Evolutionary conservation across 1,139 yeast genomes (phyloP), one percentile per base, ranked within the genome.

Genomic region (Zygosaccharomyces pseudobailii): DNA sequence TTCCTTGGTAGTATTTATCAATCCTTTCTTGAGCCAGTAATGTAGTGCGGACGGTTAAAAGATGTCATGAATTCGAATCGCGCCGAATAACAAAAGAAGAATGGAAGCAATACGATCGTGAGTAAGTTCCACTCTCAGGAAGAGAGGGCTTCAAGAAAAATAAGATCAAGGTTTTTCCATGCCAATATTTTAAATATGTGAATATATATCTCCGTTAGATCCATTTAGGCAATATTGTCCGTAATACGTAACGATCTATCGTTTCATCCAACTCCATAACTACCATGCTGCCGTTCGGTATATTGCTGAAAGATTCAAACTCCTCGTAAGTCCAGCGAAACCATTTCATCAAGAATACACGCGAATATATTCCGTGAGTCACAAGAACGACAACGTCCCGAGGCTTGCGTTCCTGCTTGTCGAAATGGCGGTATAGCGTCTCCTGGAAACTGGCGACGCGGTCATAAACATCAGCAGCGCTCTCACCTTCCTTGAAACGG

Each of bases 391-490:
- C 73, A 17, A 88, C 83, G 45, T 63, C 67, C 41, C 65, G 51
- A n/a, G 58, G 56, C 35, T 51, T 57, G 25, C 49, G 55, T 40
- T 49, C 45, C 35, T 53, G 45, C 50, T 57, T 72, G 49, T 78
- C 79, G 61, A 89, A 89, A 62, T 86, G 94, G 36, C 97, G 73
- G 64, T 83, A 87, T 39, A 89, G 67, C 0, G 95, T 80, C 65
- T 88, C 96, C 63, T 88, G 88, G 66, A 89, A 89, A 32, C 94
- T 86, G 2, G 96, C 86, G 51, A 90, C 84, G 42, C 97, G 71
- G 65, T 89, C 96, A 67, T 82, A 89, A 3, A 89, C 96, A 66
- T 89, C 97, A 0, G 97, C 97, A 0, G 96, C 97, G 59, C 92
- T 84, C 65, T 89, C 97, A 4, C 97, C 97, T 60, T 86, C 82